These are phyloP conservation scores for Nemania serpens DNA, from an alignment of 2,329 filamentous ascomycete species.

Conservation along the genomic window DNA sequence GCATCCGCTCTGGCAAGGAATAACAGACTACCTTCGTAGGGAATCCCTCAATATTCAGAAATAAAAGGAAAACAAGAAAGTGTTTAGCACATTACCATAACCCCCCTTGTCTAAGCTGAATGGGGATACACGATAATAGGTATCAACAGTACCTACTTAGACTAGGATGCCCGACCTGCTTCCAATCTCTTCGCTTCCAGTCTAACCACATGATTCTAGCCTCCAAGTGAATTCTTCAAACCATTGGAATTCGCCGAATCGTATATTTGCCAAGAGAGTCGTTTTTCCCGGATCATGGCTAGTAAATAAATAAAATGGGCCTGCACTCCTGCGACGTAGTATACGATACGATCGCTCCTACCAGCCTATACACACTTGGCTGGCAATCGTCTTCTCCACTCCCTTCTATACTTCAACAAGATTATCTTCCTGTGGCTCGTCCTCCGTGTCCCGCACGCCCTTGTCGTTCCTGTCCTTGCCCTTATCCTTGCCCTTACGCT, in stretches of 20 bases:
- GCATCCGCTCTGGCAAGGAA: no score
- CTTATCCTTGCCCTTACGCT: conserved; percentile 68
- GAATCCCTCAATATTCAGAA: no score
- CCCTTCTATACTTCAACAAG: conserved; percentile 60
- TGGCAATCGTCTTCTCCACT: conserved; percentile 26
- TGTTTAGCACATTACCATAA: background rate
- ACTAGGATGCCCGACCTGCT: background rate
- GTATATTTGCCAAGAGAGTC: conserved; percentile 21
- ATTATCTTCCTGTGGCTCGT: conserved; percentile 57
- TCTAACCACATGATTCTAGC: background rate
- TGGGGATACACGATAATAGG: background rate
- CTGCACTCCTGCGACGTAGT: conserved; percentile 32
- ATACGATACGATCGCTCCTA: conserved; percentile 27
- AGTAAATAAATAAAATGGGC: conserved; percentile 12
- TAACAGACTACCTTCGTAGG: no score
- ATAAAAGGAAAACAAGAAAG: background rate
- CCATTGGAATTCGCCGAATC: conserved; percentile 5
- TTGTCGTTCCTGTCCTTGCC: conserved; percentile 53
- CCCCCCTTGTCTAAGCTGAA: background rate
- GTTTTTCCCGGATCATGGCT: conserved; percentile 33
- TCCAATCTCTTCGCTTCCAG: background rate
- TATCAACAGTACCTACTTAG: background rate
- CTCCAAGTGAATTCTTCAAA: background rate
- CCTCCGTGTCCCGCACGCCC: conserved; percentile 50
- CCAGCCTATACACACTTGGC: conserved; percentile 36